Base-by-base conservation (phyloP, 2,329 filamentous ascomycete species). In the Alternaria triticimaculans region DNA sequence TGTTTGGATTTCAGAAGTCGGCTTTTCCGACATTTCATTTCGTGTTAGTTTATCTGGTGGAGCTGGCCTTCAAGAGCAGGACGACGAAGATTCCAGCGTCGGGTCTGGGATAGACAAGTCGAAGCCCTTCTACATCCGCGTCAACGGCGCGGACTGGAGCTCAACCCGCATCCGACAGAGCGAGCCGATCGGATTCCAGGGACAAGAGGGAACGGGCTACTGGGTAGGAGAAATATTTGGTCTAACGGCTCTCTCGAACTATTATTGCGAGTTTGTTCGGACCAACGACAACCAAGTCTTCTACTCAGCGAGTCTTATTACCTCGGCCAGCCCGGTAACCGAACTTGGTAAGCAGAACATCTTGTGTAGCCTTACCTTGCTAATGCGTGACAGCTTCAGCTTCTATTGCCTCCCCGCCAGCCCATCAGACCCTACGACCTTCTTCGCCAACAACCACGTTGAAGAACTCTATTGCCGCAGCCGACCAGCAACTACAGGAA, bases 1-100 rank as follows among this genome's bases (percentile, higher is more conserved):
- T 77, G 90, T 94, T 76, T 94, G 92, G 91, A 91, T 94, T 75
- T 91, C 89, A 64, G 92, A 93, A 77, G 89, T 95, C 72, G 90
- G 90, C 20, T 89, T 90, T 76, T 91, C 92, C 72, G 90, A 93
- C 78, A 88, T 94, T 67, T 90, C 87, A 80, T 94, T 94, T 80
- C 90, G 87, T 79, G 91, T 90, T 20, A 92, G 89, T 79, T 84
- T 87, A 76, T 91, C 91, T 71, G 80, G 84, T 51, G 78, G 82
- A 54, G 80, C 64, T 58, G 80, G 74, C 63, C 79, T 83, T 72
- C 75, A 78, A 55, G 73, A 67, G 72, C 67, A 72, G 80, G 68
- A 67, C 70, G 72, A 70, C 77, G 80, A 67, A 69, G 76, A 60
- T 74, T 80, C 62, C 75, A 84, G 64, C 65, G 75, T 68, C 23